Conservation (phyloP, 1,139 yeast genomes). For the Sugiyamaella grinbergsii region DNA sequence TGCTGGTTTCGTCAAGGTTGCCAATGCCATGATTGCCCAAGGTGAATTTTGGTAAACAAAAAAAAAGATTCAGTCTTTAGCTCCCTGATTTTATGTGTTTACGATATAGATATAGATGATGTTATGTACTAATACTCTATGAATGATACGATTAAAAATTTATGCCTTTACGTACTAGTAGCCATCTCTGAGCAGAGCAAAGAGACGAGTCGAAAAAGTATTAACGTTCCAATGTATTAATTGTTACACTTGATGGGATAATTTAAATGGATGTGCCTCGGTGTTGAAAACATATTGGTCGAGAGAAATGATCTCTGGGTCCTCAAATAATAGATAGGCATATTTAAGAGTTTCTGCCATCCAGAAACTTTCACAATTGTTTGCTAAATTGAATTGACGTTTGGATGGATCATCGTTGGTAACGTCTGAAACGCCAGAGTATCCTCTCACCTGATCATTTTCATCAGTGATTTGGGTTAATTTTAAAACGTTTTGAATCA, state of each 20-base stretch:
- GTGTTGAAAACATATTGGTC: conserved; percentile 76
- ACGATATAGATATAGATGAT: conserved; percentile 11
- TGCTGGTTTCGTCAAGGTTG: conserved; percentile 98
- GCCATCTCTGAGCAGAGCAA: neutral
- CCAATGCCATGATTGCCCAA: conserved; percentile 96
- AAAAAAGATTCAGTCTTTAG: neutral
- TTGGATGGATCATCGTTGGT: conserved; percentile 40
- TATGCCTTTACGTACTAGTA: too few species aligned
- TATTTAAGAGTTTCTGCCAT: conserved; percentile 78
- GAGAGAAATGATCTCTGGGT: conserved; percentile 57
- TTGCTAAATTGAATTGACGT: conserved; percentile 36
- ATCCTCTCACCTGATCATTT: conserved; percentile 49
- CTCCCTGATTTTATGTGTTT: conserved; percentile 15
- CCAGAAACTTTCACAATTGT: conserved; percentile 71
- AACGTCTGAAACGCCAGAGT: conserved; percentile 57
- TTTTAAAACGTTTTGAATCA: conserved; percentile 55
- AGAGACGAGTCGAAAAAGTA: neutral
- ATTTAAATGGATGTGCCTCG: conserved; percentile 71
- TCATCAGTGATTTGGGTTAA: conserved; percentile 32
- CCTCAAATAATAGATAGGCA: conserved; percentile 69
- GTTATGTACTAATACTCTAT: conserved; percentile 14
- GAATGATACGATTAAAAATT: conserved; percentile 6
- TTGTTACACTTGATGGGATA: too few species aligned
- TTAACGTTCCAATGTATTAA: neutral
- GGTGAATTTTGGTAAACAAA: conserved; percentile 73